These are phyloP conservation scores for Plectosphaerella plurivora DNA, from an alignment of 2,329 filamentous ascomycete genomes.

Conservation along the genomic window DNA sequence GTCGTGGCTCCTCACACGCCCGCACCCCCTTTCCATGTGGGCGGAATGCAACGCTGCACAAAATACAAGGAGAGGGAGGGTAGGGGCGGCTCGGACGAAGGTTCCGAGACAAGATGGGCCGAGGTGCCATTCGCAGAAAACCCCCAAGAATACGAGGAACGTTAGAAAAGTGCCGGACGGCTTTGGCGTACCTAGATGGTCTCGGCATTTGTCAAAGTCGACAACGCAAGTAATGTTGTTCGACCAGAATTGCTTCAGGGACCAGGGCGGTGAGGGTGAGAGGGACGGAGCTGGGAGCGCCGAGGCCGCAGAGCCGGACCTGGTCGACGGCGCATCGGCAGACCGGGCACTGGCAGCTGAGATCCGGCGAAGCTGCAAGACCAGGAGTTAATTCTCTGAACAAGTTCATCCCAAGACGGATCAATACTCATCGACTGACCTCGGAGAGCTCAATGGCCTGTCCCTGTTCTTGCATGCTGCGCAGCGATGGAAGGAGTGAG, in stretches of 20 bases:
- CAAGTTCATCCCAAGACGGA: too few species aligned
- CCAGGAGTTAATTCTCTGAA: too few species aligned
- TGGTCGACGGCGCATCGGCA: too few species aligned
- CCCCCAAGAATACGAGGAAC: neutral
- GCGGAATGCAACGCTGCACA: neutral
- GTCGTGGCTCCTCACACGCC: neutral
- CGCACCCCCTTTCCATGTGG: slow-evolving; percentile 7
- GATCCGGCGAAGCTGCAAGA: too few species aligned
- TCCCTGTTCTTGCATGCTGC: too few species aligned
- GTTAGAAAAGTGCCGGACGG: slow-evolving; percentile 10
- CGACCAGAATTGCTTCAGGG: slow-evolving; percentile 35
- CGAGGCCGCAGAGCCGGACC: neutral
- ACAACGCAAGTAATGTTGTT: slow-evolving; percentile 45
- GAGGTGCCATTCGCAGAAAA: neutral
- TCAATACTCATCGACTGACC: too few species aligned
- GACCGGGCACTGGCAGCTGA: too few species aligned
- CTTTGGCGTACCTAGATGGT: slow-evolving; percentile 46
- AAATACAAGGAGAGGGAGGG: too few species aligned
- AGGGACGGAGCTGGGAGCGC: neutral
- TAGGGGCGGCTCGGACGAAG: neutral
- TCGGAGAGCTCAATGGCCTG: too few species aligned
- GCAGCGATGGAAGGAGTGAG: too few species aligned
- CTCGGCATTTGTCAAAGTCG: slow-evolving; percentile 42
- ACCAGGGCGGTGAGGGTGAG: slow-evolving; percentile 4
- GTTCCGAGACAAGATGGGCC: slow-evolving; percentile 1